These are phyloP conservation scores for Ustilago lituana DNA, from an alignment of 1,284 basidiomycete species.

Conservation along the genomic window DNA sequence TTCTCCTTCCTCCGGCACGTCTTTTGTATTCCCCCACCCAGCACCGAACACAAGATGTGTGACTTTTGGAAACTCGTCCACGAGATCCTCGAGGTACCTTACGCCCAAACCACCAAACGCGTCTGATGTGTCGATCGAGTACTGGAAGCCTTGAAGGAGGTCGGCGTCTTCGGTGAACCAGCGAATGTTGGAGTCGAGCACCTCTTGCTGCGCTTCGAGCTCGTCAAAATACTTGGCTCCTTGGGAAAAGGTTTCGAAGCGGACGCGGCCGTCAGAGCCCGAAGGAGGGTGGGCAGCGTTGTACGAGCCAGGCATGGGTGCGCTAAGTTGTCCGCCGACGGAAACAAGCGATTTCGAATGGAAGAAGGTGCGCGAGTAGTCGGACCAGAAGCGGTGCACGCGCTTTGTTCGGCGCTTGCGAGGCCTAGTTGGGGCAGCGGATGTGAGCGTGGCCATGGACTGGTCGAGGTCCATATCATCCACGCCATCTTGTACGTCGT, in stretches of 20 bases:
- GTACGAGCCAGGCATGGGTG: conserved; percentile 48
- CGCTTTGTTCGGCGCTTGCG: conserved; percentile 12
- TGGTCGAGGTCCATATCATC: conserved; percentile 12
- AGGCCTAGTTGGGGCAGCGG: neutral
- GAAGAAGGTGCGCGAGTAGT: conserved; percentile 52
- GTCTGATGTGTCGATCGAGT: conserved; percentile 52
- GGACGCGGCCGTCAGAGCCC: conserved; percentile 17
- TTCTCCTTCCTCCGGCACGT: conserved; percentile 8
- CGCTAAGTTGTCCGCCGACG: conserved; percentile 43
- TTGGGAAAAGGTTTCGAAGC: conserved; percentile 52
- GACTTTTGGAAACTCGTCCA: conserved; percentile 61
- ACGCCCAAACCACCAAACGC: conserved; percentile 54
- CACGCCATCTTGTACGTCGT: conserved; percentile 4
- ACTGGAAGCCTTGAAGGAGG: conserved; percentile 57
- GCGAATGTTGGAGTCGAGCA: conserved; percentile 57
- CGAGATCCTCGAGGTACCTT: conserved; percentile 48
- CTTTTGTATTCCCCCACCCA: conserved; percentile 40
- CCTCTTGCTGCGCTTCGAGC: conserved; percentile 51
- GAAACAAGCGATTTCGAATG: conserved; percentile 57
- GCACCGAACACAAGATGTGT: conserved; percentile 43
- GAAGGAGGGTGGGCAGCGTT: conserved; percentile 15
- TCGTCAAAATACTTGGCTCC: conserved; percentile 36
- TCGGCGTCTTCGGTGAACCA: conserved; percentile 64
- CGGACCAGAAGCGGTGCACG: conserved; percentile 57
- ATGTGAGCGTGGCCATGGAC: neutral